Evolutionary conservation across 805 yeast species (phyloP).

Genomic region (Candida golubevii): DNA sequence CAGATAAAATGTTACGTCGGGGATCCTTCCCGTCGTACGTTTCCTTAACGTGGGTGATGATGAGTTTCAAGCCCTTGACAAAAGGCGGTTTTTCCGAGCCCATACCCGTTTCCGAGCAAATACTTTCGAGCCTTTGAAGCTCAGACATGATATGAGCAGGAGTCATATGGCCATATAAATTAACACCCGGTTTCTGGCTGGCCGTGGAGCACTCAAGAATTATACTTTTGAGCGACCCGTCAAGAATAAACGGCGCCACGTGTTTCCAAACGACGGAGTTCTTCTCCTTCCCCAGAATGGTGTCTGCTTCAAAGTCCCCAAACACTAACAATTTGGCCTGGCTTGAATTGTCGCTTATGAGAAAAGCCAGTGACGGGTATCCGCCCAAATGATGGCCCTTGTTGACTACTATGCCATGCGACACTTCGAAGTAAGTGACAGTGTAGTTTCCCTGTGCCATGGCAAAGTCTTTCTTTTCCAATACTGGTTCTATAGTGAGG

Average conservation of each 20-base stretch:
- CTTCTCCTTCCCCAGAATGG: constrained; percentile 33
- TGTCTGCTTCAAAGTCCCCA: constrained; percentile 83
- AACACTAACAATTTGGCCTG: constrained; percentile 51
- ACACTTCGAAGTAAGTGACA: constrained; percentile 29
- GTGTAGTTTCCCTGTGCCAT: constrained; percentile 18
- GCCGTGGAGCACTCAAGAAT: constrained; percentile 74
- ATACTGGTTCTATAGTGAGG: constrained; percentile 18
- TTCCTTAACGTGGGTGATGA: constrained; percentile 45
- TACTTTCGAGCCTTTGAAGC: constrained; percentile 28
- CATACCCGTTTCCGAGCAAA: constrained; percentile 3
- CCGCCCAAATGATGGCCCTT: constrained; percentile 5
- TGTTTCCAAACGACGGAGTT: constrained; percentile 52
- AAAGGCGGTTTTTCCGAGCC: constrained; percentile 3
- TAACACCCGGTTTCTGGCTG: constrained; percentile 34
- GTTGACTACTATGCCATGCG: constrained; percentile 27
- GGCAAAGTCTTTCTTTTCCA: constrained; percentile 10
- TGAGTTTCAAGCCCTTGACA: constrained; percentile 40
- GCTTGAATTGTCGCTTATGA: constrained; percentile 38
- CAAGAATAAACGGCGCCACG: constrained; percentile 44
- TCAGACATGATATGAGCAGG: constrained; percentile 62
- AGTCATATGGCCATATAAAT: constrained; percentile 75
- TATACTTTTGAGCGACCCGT: constrained; percentile 46
- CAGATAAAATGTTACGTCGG: constrained; percentile 46
- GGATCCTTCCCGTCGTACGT: constrained; percentile 44
- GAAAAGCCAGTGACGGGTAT: constrained; percentile 56